phyloP scores from a whole-genome alignment of 176 grass and related monocot species.

The Paspalum notatum region DNA sequence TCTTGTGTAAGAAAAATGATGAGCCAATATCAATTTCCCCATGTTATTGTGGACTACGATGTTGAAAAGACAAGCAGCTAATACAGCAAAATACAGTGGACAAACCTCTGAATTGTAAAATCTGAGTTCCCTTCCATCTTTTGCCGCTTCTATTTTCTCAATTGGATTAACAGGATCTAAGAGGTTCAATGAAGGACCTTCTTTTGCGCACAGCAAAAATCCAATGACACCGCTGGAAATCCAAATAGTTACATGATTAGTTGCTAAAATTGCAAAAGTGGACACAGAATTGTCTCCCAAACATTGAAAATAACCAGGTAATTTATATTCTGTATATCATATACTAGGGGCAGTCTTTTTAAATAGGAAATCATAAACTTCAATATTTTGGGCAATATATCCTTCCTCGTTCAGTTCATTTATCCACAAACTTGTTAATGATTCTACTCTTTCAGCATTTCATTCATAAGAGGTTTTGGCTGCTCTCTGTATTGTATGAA shows the following conservation, averaged over 20 bases:
- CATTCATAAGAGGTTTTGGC: not conserved
- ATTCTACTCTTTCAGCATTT: not conserved
- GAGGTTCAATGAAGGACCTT: constrained; percentile 68
- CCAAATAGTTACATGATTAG: constrained; percentile 11
- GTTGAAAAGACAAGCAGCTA: not conserved
- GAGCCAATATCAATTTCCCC: not conserved
- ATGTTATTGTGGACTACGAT: not conserved
- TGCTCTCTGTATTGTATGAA: not conserved
- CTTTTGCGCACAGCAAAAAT: constrained; percentile 89
- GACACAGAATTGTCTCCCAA: not conserved
- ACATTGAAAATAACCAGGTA: not conserved
- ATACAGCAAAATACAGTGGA: not conserved
- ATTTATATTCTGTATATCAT: not conserved
- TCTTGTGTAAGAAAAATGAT: not conserved
- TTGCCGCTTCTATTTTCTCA: constrained; percentile 61
- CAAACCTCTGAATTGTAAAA: constrained; percentile 93
- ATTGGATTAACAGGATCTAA: constrained; percentile 79
- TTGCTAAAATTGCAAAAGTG: not conserved
- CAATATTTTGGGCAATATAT: not conserved
- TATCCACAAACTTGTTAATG: not conserved
- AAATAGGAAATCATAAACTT: not conserved
- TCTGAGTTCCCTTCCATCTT: constrained; percentile 66
- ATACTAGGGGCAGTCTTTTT: not conserved
- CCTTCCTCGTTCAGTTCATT: not conserved
- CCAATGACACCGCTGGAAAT: constrained; percentile 83